Percentiles rank a stretch among this genome's conserved stretches.
Evolutionary conservation across 2,329 filamentous ascomycete species (phyloP).

Genomic region (Alternaria angustiovoidea): DNA sequence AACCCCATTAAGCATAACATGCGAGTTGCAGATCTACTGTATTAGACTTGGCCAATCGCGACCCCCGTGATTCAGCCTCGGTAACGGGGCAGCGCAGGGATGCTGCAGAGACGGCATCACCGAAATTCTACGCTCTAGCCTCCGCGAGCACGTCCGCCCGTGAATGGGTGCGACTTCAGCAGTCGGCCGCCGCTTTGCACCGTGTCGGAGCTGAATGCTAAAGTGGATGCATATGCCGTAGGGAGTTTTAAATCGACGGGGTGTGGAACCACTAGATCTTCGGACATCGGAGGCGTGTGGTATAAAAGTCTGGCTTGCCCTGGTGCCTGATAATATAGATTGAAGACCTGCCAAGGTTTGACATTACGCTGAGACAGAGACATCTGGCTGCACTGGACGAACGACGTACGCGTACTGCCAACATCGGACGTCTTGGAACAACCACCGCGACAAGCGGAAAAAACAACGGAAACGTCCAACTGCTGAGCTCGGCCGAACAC

Average conservation of each 20-base stretch:
- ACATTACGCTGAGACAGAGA: neutral
- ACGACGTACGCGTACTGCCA: neutral
- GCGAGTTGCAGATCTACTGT: conserved; percentile 4
- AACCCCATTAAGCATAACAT: conserved; percentile 2
- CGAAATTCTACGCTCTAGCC: conserved; percentile 5
- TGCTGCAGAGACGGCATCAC: conserved; percentile 12
- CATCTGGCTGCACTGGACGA: neutral
- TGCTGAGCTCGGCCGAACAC: neutral
- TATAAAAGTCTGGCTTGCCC: neutral
- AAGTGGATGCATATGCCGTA: conserved; percentile 5
- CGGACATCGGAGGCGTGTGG: neutral
- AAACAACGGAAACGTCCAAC: neutral
- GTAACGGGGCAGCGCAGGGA: conserved; percentile 3
- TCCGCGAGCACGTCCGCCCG: neutral
- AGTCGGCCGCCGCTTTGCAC: neutral
- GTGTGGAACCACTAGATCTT: neutral
- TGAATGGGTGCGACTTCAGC: conserved; percentile 3
- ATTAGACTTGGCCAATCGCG: conserved; percentile 1
- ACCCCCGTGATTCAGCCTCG: neutral
- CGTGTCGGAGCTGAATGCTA: conserved; percentile 12
- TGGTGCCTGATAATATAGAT: neutral
- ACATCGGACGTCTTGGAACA: neutral
- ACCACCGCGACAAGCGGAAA: neutral
- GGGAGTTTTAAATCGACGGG: neutral
- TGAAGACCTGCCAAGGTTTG: neutral